Base-by-base conservation (phyloP, 2,329 filamentous ascomycete species). In the Berkeleyomyces rouxiae region DNA sequence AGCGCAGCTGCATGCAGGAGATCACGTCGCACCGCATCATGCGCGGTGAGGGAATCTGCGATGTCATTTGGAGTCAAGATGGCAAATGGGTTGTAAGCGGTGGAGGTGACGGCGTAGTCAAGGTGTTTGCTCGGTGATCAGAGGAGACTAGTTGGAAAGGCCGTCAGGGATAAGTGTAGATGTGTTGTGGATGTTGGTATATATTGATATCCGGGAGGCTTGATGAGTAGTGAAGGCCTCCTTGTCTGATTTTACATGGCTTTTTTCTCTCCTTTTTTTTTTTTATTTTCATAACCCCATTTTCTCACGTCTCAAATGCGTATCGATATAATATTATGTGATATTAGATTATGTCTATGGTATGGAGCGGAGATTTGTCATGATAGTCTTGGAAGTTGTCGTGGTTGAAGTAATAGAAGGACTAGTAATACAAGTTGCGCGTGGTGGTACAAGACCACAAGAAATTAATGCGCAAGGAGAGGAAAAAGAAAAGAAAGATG, bases 31-130 rank as follows among this genome's bases (percentile, higher is more conserved):
- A 97, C 74, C 84, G 93, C 47, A 82, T 95, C 67, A 96, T 97
- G 91, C 84, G 93, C 60, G 93, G 92, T 58, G 93, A 99, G 72
- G 93, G 93, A 31, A 90, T 97, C 6, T 97, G 92, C 74, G 83
- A 86, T 13, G 92, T 96, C 3, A 88, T 93, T 16, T 99, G 93
- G 93, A 96, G 90, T 71, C 87, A 90, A 69, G 93, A 99, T 71
- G 91, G 92, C 42, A 83, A 90, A 67, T 93, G 93, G 82, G 91
- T 99, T 44, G 89, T 97, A 63, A 95, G 90, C 69, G 92, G 87
- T 44, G 93, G 93, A 47, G 93, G 93, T 10, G 93, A 99, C 72
- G 93, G 93, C 5, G 86, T 96, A 43, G 92, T 96, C 66, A 97
- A 97, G 77, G 91, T 97, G 63, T 97, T 85, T 76, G 79, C 82